Evolutionary conservation across 2,329 filamentous ascomycete species (phyloP).

Genomic region (Magnaporthiopsis incrustans): DNA sequence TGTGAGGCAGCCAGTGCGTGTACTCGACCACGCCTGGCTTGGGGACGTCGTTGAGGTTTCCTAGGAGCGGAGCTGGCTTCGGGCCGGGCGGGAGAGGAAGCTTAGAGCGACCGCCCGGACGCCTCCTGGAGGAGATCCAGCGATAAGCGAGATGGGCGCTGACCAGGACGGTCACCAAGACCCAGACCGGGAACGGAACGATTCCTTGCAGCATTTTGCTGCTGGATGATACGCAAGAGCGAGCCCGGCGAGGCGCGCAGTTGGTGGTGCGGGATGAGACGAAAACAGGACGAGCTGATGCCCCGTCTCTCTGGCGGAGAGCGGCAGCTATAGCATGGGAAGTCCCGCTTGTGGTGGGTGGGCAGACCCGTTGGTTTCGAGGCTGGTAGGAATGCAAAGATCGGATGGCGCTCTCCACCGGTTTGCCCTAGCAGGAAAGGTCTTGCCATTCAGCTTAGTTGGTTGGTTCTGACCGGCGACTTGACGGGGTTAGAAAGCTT

Average conservation of each 20-base stretch:
- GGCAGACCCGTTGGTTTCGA: too few relatives aligned
- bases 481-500: too few relatives aligned
- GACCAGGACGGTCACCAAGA: not conserved
- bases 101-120: not conserved
- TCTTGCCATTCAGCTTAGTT: too few relatives aligned
- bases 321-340: too few relatives aligned
- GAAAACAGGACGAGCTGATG: not conserved
- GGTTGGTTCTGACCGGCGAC: too few relatives aligned
- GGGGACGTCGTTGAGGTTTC: conserved; percentile 42
- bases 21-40: conserved; percentile 24
- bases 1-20: conserved; percentile 32
- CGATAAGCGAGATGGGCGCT: not conserved
- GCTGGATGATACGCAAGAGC: not conserved
- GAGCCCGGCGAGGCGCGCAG: not conserved
- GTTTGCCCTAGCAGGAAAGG: too few relatives aligned
- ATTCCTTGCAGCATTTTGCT: not conserved
- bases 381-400: too few relatives aligned
- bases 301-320: too few relatives aligned
- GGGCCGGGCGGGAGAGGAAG: conserved; percentile 37
- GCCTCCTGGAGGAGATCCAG: not conserved
- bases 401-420: too few relatives aligned
- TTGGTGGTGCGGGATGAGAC: not conserved
- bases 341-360: too few relatives aligned
- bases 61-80: conserved; percentile 35
- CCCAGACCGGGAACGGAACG: not conserved